These are phyloP conservation scores for Penicillium nucicola DNA, from an alignment of 495 filamentous ascomycete species.

Conservation along the genomic window DNA sequence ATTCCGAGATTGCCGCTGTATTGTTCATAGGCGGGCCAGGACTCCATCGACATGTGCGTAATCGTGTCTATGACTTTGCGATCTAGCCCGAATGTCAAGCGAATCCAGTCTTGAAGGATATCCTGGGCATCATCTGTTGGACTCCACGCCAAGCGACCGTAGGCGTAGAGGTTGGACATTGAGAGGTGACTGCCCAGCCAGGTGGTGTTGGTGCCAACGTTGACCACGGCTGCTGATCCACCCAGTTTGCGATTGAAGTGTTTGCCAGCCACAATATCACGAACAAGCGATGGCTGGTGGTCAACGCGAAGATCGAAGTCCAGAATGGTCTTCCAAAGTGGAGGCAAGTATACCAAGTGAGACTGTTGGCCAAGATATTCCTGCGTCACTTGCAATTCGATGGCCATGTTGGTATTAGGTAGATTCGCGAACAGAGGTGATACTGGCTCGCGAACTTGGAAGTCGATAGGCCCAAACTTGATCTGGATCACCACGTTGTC, in stretches of 20 bases:
- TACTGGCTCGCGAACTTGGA: slow-evolving; percentile 67
- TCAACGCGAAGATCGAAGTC: slow-evolving; percentile 65
- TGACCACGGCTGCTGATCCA: slow-evolving; percentile 66
- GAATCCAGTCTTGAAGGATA: slow-evolving; percentile 62
- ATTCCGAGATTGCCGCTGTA: slow-evolving; percentile 70
- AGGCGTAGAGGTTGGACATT: slow-evolving; percentile 73
- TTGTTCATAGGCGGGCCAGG: slow-evolving; percentile 69
- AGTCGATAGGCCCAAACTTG: slow-evolving; percentile 74
- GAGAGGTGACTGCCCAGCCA: slow-evolving; percentile 68
- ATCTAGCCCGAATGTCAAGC: slow-evolving; percentile 60
- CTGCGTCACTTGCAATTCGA: slow-evolving; percentile 65
- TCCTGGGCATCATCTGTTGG: slow-evolving; percentile 41
- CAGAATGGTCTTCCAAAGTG: slow-evolving; percentile 64
- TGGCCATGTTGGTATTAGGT: slow-evolving; percentile 52
- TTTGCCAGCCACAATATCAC: slow-evolving; percentile 57
- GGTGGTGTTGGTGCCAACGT: slow-evolving; percentile 62
- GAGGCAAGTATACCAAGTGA: slow-evolving; percentile 64
- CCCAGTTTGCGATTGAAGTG: slow-evolving; percentile 56
- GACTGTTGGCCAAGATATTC: slow-evolving; percentile 72
- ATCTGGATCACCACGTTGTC: slow-evolving; percentile 71
- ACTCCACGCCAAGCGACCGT: slow-evolving; percentile 64
- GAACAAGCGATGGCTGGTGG: slow-evolving; percentile 46
- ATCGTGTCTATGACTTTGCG: slow-evolving; percentile 53
- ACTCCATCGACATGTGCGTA: slow-evolving; percentile 62
- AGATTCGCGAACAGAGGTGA: slow-evolving; percentile 70